Evolutionary conservation across 257 asterid species (phyloP), one percentile per base, ranked within the genome.

Genomic region (Nicotiana tabacum): DNA sequence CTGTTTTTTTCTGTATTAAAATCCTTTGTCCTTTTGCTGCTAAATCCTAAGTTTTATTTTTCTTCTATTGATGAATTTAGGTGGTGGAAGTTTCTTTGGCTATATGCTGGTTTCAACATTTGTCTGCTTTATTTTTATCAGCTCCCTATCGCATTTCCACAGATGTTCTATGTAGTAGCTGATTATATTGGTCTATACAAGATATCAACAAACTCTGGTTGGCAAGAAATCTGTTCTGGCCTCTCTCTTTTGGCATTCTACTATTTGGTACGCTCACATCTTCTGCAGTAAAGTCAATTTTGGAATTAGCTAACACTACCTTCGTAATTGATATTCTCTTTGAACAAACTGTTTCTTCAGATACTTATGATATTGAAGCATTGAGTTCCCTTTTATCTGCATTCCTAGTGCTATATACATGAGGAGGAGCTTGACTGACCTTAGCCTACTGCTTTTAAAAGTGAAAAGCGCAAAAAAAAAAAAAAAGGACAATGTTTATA

Each of bases 31-130:
- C 37, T 84, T 86, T 77, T 70, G 77, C 76, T 81, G 82, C 84
- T 83, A 77, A 85, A 82, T 35, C 80, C 87, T 87, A 80, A 70
- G 88, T 84, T 85, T n/a, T 84, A 83, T 89, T 84, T 77, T 87
- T 83, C 84, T 87, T 15, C 82, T 81, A 81, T 86, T 88, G 88
- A 90, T 76, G 29, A 48, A 27, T 76, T 51, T 51, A 96, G 99
- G 99, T 92, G 97, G 92, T 94, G 99, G 99, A 96, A 89, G 92
- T 93, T 91, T 83, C 95, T 96, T 51, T 92, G 97, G 98, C 83
- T 91, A 57, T 96, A 96, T 81, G 91, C 98, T 86, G 96, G 93
- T 87, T 86, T 91, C 87, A 86, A 65, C 88, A 91, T 96, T 88
- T 89, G 93, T 91, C 84, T 94, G 78, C 92, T 94, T 61, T 96